Evolutionary conservation across 306 rosid genomes (phyloP).

Genomic region (Trifolium fragiferum): DNA sequence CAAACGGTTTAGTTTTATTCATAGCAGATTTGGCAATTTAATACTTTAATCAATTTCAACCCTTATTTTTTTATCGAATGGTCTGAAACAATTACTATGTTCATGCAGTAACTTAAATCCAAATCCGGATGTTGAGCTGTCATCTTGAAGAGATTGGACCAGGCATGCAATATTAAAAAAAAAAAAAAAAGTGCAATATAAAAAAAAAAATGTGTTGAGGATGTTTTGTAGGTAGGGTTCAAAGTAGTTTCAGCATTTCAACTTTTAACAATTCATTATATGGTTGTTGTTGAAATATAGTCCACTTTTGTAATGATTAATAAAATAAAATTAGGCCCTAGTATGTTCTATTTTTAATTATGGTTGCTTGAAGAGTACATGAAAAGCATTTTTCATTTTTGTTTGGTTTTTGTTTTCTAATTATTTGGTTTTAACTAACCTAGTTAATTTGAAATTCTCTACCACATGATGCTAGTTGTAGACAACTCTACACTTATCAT

Average conservation of each 20-base stretch:
- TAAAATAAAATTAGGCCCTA: not conserved
- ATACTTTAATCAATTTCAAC: no score
- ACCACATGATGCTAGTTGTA: not conserved
- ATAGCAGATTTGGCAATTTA: no score
- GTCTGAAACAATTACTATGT: no score
- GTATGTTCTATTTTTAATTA: constrained; percentile 15
- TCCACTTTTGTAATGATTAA: constrained; percentile 28
- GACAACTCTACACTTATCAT: constrained; percentile 3
- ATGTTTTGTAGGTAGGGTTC: constrained; percentile 23
- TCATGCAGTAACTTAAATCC: no score
- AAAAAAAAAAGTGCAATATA: no score
- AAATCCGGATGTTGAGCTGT: constrained; percentile 7
- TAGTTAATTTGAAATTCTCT: constrained; percentile 40
- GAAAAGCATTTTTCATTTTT: constrained; percentile 11
- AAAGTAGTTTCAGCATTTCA: constrained; percentile 10
- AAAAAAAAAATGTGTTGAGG: no score
- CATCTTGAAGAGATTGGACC: constrained; percentile 38
- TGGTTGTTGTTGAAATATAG: constrained; percentile 30
- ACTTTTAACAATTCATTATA: constrained; percentile 8
- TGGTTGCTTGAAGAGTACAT: constrained; percentile 15
- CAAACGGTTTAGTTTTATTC: no score
- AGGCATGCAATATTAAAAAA: constrained; percentile 9
- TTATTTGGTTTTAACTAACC: constrained; percentile 19
- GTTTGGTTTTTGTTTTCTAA: not conserved
- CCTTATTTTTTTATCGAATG: no score